Percentiles rank a stretch among this genome's conserved stretches.
Evolutionary conservation across 202 grass and related monocot genomes (phyloP).

Genomic region (Alloteropsis angusta): DNA sequence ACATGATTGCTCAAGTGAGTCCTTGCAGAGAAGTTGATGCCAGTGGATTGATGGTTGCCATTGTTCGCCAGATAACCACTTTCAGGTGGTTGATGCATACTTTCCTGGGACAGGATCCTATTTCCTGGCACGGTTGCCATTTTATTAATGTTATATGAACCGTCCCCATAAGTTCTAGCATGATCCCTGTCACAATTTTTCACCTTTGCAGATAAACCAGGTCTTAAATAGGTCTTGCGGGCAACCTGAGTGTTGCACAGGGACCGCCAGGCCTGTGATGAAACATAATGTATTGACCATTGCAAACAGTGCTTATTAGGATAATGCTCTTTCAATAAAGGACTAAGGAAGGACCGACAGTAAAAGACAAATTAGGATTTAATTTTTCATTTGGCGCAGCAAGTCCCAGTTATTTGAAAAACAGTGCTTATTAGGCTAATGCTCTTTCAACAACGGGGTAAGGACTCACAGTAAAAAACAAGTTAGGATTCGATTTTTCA

Average conservation of each 20-base stretch:
- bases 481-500: too few species aligned
- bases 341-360: background rate
- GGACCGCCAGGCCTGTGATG: constrained; percentile 71
- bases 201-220: constrained; percentile 62
- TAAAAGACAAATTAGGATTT: background rate
- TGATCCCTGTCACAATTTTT: constrained; percentile 17
- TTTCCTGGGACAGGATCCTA: constrained; percentile 30
- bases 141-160: constrained; percentile 33
- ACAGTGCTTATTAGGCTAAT: background rate
- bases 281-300: constrained; percentile 7
- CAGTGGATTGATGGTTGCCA: constrained; percentile 6
- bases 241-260: constrained; percentile 49
- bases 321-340: background rate
- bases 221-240: constrained; percentile 72
- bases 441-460: background rate
- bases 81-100: constrained; percentile 10
- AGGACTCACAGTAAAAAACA: background rate
- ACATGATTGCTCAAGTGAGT: constrained; percentile 13
- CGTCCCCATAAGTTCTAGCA: constrained; percentile 15
- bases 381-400: background rate
- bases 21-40: constrained; percentile 1
- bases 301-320: background rate
- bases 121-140: constrained; percentile 12
- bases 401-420: background rate
- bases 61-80: constrained; percentile 9